Conservation (phyloP, 2,329 filamentous ascomycete genomes). For the Nemania sp. region DNA sequence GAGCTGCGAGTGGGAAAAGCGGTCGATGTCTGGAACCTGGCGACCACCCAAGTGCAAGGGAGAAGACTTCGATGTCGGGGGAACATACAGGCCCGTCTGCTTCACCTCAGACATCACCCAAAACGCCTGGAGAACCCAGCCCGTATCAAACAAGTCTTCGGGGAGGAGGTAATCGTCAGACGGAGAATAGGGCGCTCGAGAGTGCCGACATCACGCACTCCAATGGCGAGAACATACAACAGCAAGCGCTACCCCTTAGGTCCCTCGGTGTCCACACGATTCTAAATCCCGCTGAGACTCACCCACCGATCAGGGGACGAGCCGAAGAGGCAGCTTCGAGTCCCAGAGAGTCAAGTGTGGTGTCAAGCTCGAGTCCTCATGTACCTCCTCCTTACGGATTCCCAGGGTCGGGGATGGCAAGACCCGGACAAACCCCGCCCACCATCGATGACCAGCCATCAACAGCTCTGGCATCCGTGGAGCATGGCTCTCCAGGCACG, state of each 20-base stretch:
- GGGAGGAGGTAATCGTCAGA: slow-evolving; percentile 49
- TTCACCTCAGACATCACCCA: slow-evolving; percentile 63
- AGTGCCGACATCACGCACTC: slow-evolving; percentile 45
- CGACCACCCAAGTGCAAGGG: slow-evolving; percentile 65
- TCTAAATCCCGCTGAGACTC: slow-evolving; percentile 56
- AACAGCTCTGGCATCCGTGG: slow-evolving; percentile 47
- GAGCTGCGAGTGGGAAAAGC: slow-evolving; percentile 46
- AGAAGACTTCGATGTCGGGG: slow-evolving; percentile 73
- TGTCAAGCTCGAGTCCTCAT: slow-evolving; percentile 46
- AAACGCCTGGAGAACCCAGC: slow-evolving; percentile 55
- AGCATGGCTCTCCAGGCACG: slow-evolving; percentile 50
- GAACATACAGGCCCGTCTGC: slow-evolving; percentile 67
- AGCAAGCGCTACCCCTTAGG: slow-evolving; percentile 50
- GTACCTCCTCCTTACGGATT: slow-evolving; percentile 42
- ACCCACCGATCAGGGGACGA: slow-evolving; percentile 40
- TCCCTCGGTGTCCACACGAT: slow-evolving; percentile 59
- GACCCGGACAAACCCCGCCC: slow-evolving; percentile 43
- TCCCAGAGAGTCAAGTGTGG: slow-evolving; percentile 37
- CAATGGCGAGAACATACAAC: slow-evolving; percentile 49
- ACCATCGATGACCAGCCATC: slow-evolving; percentile 40
- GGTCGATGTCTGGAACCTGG: slow-evolving; percentile 70
- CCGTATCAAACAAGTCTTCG: slow-evolving; percentile 47
- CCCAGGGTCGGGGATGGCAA: slow-evolving; percentile 41
- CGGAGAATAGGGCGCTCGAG: slow-evolving; percentile 48
- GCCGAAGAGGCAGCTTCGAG: slow-evolving; percentile 37